Conservation (phyloP, 176 grass and related monocot genomes). For the Oryza nivara region DNA sequence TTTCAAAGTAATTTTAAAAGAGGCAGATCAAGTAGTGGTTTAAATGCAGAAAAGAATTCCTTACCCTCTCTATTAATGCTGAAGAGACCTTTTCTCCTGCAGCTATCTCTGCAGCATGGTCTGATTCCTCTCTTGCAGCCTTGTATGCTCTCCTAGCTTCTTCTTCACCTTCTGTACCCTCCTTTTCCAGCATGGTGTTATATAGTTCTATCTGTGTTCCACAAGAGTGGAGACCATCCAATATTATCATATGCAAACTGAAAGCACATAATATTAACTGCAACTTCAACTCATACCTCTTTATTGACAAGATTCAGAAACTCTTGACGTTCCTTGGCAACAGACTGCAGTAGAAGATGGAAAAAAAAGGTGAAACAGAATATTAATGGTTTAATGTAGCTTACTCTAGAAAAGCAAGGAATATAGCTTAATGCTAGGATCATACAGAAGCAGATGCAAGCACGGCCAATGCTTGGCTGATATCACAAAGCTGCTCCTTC, state of each 20-base stretch:
- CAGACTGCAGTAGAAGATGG: conserved; percentile 62
- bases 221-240: background rate
- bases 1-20: conserved; percentile 28
- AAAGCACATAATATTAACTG: conserved; percentile 13
- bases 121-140: conserved; percentile 76
- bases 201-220: conserved; percentile 89
- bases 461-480: conserved; percentile 82
- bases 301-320: conserved; percentile 95
- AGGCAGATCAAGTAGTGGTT: conserved; percentile 9
- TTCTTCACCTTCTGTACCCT: conserved; percentile 92
- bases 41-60: conserved; percentile 11
- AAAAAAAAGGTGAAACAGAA: background rate
- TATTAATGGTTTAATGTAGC: conserved; percentile 34
- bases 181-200: conserved; percentile 80
- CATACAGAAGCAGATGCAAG: conserved; percentile 94
- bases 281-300: conserved; percentile 58
- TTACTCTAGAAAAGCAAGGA: conserved; percentile 21
- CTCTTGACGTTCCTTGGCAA: conserved; percentile 83
- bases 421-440: conserved; percentile 33
- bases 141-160: conserved; percentile 84
- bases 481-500: conserved; percentile 70
- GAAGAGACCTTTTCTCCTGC: conserved; percentile 75
- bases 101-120: conserved; percentile 73
- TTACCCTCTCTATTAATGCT: conserved; percentile 91
- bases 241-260: conserved; percentile 42